Percentiles rank a stretch among this genome's conserved stretches.
Evolutionary conservation across 345 rosid genomes (phyloP).

Genomic region (Carallia pectinifolia): DNA sequence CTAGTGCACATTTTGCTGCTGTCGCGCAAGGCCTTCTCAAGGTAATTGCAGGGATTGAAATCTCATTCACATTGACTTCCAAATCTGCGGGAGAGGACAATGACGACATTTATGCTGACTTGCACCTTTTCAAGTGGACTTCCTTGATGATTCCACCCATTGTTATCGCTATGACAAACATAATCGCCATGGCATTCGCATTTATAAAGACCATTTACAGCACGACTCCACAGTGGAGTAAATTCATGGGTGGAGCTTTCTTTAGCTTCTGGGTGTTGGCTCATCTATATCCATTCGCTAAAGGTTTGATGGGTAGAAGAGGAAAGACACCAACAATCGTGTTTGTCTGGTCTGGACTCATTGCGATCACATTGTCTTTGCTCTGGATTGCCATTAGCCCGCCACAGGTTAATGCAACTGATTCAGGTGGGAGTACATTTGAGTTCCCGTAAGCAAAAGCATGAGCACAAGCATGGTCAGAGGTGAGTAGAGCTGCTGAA

Average conservation of each 20-base stretch:
- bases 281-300: conserved; percentile 90
- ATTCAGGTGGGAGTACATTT: conserved; percentile 43
- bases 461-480: too few relatives aligned
- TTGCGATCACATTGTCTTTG: conserved; percentile 78
- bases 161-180: conserved; percentile 86
- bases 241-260: conserved; percentile 87
- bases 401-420: conserved; percentile 18
- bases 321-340: conserved; percentile 92
- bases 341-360: conserved; percentile 90
- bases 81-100: conserved; percentile 72
- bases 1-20: conserved; percentile 88
- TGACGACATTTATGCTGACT: conserved; percentile 73
- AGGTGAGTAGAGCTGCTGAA: too few relatives aligned
- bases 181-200: conserved; percentile 66
- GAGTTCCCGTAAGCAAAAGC: conserved; percentile 50
- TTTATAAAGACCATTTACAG: conserved; percentile 67
- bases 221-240: conserved; percentile 71
- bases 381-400: conserved; percentile 80
- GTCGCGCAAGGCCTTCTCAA: conserved; percentile 83
- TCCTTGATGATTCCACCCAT: conserved; percentile 87
- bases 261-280: conserved; percentile 96
- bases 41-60: conserved; percentile 86
- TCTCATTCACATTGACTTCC: conserved; percentile 86
- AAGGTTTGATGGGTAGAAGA: conserved; percentile 94
- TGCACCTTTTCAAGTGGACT: conserved; percentile 84